A percentile compares a stretch with the other conserved stretches of the same genome.
Evolutionary conservation across 2,329 filamentous ascomycete genomes (phyloP).

Genomic region (Botrytis tulipae): DNA sequence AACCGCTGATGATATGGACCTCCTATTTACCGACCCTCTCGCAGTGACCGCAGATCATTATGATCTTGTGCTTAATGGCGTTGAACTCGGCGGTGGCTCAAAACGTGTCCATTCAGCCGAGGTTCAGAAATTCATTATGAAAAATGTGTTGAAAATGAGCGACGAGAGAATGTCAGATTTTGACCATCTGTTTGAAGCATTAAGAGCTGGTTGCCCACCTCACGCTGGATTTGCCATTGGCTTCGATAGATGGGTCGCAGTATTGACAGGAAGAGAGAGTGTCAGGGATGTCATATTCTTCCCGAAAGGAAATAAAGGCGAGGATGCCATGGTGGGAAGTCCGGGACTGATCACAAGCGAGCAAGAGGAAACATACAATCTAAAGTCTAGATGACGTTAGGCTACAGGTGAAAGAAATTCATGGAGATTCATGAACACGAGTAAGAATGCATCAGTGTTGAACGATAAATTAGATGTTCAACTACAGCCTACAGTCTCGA

Average conservation of each 20-base stretch:
- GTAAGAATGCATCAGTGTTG: background rate
- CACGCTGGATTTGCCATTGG: conserved; percentile 92
- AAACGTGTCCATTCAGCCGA: conserved; percentile 83
- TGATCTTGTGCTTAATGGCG: conserved; percentile 91
- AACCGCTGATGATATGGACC: conserved; percentile 66
- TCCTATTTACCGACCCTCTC: conserved; percentile 70
- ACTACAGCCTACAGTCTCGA: background rate
- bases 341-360: conserved; percentile 65
- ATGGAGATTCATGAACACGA: background rate
- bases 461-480: background rate
- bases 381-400: background rate
- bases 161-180: conserved; percentile 58
- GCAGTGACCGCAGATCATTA: conserved; percentile 82
- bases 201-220: conserved; percentile 84
- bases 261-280: conserved; percentile 73
- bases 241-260: conserved; percentile 80
- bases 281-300: conserved; percentile 96
- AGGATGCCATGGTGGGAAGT: conserved; percentile 79
- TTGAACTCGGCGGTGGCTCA: conserved; percentile 91
- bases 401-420: background rate
- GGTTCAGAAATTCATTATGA: conserved; percentile 82
- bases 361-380: conserved; percentile 28
- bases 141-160: conserved; percentile 66
- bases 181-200: conserved; percentile 76
- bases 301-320: conserved; percentile 87